These are phyloP conservation scores for Rhodotorula sp. DNA, from an alignment of 1,284 basidiomycete genomes.

Conservation along the genomic window DNA sequence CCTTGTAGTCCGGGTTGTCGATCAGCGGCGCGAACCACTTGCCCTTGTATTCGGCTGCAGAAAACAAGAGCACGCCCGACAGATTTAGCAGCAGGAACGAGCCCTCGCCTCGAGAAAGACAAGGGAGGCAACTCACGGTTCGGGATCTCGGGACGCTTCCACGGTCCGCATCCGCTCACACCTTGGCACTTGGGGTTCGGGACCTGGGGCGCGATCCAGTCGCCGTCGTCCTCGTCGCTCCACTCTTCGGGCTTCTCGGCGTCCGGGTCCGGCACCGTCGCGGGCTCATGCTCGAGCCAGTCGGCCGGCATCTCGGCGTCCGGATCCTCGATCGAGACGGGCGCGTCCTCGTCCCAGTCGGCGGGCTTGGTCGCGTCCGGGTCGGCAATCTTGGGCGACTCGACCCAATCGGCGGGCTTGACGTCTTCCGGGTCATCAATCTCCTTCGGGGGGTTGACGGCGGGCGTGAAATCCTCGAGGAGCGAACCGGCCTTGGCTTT, in stretches of 20 bases:
- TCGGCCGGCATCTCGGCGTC: slow-evolving; percentile 87
- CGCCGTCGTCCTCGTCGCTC: slow-evolving; percentile 99
- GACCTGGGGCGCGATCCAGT: slow-evolving; percentile 89
- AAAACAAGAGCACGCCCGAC: background rate
- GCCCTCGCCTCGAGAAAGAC: background rate
- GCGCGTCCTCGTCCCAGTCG: slow-evolving; percentile 95
- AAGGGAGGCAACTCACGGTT: slow-evolving; percentile 62
- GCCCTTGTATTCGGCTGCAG: slow-evolving; percentile 56
- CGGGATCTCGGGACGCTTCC: slow-evolving; percentile 79
- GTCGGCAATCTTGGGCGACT: slow-evolving; percentile 66
- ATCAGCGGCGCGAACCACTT: slow-evolving; percentile 92
- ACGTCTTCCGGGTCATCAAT: slow-evolving; percentile 57
- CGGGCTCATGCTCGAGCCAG: slow-evolving; percentile 89
- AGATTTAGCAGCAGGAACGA: background rate
- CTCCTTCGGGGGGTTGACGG: slow-evolving; percentile 83
- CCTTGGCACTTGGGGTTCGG: slow-evolving; percentile 65
- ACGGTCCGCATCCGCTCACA: slow-evolving; percentile 89
- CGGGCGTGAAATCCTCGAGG: slow-evolving; percentile 90
- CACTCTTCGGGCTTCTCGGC: slow-evolving; percentile 97
- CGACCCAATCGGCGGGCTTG: slow-evolving; percentile 81
- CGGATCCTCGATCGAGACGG: slow-evolving; percentile 82
- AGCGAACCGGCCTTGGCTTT: slow-evolving; percentile 73
- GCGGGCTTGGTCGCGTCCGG: slow-evolving; percentile 60
- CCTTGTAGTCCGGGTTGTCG: slow-evolving; percentile 97
- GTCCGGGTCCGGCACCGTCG: slow-evolving; percentile 81